phyloP scores from a whole-genome alignment of 2,329 filamentous ascomycete genomes.

The Penicillium sp. region DNA sequence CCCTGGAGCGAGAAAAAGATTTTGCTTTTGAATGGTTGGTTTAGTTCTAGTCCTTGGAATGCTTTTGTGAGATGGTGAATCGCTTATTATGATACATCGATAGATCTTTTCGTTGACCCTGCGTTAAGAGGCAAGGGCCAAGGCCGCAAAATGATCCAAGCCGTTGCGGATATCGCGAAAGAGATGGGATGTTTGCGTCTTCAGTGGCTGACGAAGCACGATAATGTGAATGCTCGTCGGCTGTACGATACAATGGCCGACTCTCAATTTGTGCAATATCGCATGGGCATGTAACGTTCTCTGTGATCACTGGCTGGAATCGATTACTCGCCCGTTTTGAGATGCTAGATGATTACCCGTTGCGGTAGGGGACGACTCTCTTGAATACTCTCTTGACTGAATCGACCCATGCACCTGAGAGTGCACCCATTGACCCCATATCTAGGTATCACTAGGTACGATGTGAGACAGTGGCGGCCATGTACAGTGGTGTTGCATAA shows the following conservation, averaged over 20 bases:
- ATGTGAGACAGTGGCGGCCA: too few species aligned
- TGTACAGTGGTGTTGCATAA: too few species aligned
- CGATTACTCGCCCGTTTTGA: too few species aligned
- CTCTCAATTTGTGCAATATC: conserved; percentile 8
- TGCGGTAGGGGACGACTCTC: too few species aligned
- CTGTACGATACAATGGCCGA: conserved; percentile 13
- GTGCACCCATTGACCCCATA: too few species aligned
- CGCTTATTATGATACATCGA: background rate
- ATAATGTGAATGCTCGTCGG: conserved; percentile 8
- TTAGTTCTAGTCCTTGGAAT: background rate
- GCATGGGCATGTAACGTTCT: conserved; percentile 2
- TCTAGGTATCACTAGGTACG: too few species aligned
- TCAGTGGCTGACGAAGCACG: conserved; percentile 12
- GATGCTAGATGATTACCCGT: too few species aligned
- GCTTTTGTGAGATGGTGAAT: background rate
- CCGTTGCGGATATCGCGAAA: conserved; percentile 5
- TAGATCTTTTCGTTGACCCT: conserved; percentile 13
- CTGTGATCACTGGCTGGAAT: background rate
- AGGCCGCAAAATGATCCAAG: conserved; percentile 10
- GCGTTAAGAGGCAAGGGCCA: conserved; percentile 8
- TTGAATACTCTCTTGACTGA: too few species aligned
- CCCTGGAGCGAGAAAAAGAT: conserved; percentile 12
- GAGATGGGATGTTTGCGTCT: conserved; percentile 9
- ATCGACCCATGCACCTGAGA: too few species aligned
- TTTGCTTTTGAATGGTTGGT: conserved; percentile 7